Conservation (phyloP, 306 rosid species). For the Pyrus pyrifolia region DNA sequence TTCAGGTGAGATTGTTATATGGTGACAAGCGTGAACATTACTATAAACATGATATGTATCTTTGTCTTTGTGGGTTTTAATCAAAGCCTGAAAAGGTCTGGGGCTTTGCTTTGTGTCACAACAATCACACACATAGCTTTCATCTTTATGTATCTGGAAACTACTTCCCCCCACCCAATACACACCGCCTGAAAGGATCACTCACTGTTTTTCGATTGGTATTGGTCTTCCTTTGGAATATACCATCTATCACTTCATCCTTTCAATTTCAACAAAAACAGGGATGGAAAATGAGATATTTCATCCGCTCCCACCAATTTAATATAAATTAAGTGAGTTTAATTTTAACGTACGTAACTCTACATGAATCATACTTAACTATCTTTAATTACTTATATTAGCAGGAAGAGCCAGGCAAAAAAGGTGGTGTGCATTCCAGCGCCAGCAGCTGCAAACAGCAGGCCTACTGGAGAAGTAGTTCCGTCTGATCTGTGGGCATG, state of each 20-base stretch:
- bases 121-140: conserved; percentile 42
- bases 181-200: conserved; percentile 27
- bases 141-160: conserved; percentile 16
- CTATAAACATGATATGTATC: not conserved
- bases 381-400: not conserved
- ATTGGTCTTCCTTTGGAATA: not conserved
- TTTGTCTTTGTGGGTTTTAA: conserved; percentile 25
- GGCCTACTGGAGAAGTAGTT: conserved; percentile 89
- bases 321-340: not conserved
- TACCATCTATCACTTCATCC: not conserved
- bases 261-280: not conserved
- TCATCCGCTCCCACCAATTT: not conserved
- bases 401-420: conserved; percentile 81
- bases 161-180: conserved; percentile 17
- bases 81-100: conserved; percentile 27
- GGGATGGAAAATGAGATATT: not conserved
- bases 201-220: not conserved
- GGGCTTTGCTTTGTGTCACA: conserved; percentile 26
- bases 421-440: conserved; percentile 93
- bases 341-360: not conserved
- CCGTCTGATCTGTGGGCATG: conserved; percentile 99
- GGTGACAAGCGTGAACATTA: conserved; percentile 12
- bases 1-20: conserved; percentile 18
- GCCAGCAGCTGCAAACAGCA: conserved; percentile 80
- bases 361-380: not conserved